Percentiles rank a stretch among this genome's conserved stretches.
These are phyloP conservation scores for Pleurotus giganteus DNA, from an alignment of 768 basidiomycete species.

Conservation along the genomic window DNA sequence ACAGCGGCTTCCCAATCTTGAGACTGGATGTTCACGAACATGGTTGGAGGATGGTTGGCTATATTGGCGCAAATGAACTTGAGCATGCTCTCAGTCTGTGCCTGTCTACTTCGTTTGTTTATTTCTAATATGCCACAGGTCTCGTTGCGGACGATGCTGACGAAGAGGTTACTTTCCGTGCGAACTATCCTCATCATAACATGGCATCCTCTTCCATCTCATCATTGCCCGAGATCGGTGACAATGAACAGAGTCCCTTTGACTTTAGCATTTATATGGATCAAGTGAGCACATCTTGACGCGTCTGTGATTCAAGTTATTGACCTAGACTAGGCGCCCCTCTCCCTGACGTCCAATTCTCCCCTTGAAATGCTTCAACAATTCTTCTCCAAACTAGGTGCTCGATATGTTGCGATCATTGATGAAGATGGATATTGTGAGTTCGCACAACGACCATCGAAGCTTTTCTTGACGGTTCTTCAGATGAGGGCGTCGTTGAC, in stretches of 20 bases:
- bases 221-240: constrained; percentile 47
- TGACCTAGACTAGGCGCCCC: constrained; percentile 61
- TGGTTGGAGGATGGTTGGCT: constrained; percentile 75
- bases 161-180: constrained; percentile 63
- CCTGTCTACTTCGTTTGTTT: neutral
- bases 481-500: constrained; percentile 89
- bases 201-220: constrained; percentile 57
- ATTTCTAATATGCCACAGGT: constrained; percentile 35
- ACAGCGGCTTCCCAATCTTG: constrained; percentile 88
- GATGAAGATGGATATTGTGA: constrained; percentile 81
- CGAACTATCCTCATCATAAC: constrained; percentile 36
- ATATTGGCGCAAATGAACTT: constrained; percentile 89
- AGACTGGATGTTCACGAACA: constrained; percentile 40
- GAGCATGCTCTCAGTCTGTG: constrained; percentile 85
- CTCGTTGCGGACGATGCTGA: constrained; percentile 76
- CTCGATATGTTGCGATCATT: constrained; percentile 83
- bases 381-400: constrained; percentile 92
- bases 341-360: constrained; percentile 79
- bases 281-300: constrained; percentile 44
- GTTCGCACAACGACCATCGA: constrained; percentile 19
- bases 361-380: constrained; percentile 92
- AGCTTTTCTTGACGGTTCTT: neutral
- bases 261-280: constrained; percentile 93
- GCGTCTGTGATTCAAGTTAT: constrained; percentile 6
- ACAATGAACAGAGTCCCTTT: constrained; percentile 48